Evolutionary conservation across 495 filamentous ascomycete genomes (phyloP).

Genomic region (Hyaloscypha bicolor): DNA sequence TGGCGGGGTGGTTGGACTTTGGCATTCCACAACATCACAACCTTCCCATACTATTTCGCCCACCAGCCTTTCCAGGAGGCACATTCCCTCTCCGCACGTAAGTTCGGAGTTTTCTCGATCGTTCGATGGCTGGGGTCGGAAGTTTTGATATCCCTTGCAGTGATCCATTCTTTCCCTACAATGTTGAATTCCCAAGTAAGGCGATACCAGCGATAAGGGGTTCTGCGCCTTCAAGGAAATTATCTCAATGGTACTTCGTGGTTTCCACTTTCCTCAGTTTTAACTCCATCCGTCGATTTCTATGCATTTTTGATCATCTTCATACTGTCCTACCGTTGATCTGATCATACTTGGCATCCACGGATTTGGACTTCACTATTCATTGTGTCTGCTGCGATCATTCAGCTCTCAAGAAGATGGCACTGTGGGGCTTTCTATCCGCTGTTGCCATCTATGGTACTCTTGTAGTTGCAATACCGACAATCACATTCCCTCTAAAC

Average conservation of each 20-base stretch:
- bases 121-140: conserved; percentile 14
- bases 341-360: not conserved
- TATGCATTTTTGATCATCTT: not conserved
- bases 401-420: conserved; percentile 4
- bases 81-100: not conserved
- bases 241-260: conserved; percentile 2
- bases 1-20: conserved; percentile 14
- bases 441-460: conserved; percentile 1
- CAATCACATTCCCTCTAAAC: conserved; percentile 65
- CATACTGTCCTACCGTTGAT: conserved; percentile 1
- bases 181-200: conserved; percentile 12
- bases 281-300: conserved; percentile 4
- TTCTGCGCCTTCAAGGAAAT: conserved; percentile 5
- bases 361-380: not conserved
- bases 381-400: not conserved
- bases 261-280: not conserved
- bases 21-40: not conserved
- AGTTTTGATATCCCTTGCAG: conserved; percentile 15
- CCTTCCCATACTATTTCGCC: not conserved
- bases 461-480: conserved; percentile 37
- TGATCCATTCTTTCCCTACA: conserved; percentile 2
- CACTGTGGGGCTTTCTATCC: conserved; percentile 8
- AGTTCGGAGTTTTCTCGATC: conserved; percentile 1
- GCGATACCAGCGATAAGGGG: conserved; percentile 9
- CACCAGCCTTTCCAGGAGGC: not conserved